Evolutionary conservation across 2,329 filamentous ascomycete genomes (phyloP).

Genomic region (Cladosporium sp.): DNA sequence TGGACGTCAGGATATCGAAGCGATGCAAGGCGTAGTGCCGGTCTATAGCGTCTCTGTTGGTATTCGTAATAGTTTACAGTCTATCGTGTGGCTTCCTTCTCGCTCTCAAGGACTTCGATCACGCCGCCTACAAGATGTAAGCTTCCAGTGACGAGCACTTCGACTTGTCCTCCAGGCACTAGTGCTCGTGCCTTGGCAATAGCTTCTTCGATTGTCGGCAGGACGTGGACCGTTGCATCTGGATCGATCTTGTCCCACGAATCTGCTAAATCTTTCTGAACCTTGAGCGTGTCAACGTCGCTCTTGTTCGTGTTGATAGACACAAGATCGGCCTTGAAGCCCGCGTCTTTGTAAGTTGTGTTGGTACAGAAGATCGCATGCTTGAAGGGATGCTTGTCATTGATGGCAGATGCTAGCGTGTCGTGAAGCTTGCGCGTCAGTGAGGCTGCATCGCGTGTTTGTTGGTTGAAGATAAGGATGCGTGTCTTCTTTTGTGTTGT

Average conservation of each 20-base stretch:
- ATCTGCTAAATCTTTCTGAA: slow-evolving; percentile 64
- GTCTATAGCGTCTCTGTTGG: neutral
- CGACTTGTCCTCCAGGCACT: slow-evolving; percentile 42
- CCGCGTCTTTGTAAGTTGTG: slow-evolving; percentile 57
- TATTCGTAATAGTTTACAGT: neutral
- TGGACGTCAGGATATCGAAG: slow-evolving; percentile 48
- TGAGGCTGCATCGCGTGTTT: slow-evolving; percentile 69
- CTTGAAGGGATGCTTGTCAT: slow-evolving; percentile 53
- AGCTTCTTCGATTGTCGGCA: slow-evolving; percentile 66
- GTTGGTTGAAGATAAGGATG: slow-evolving; percentile 86
- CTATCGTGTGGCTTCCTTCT: slow-evolving; percentile 18
- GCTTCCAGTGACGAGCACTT: slow-evolving; percentile 75
- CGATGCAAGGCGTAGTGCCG: slow-evolving; percentile 8
- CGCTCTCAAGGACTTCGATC: slow-evolving; percentile 63
- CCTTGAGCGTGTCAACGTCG: slow-evolving; percentile 56
- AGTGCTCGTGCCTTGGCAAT: slow-evolving; percentile 52
- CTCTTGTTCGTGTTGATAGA: slow-evolving; percentile 57
- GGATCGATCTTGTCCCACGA: slow-evolving; percentile 57
- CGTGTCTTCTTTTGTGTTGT: slow-evolving; percentile 38
- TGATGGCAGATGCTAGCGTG: slow-evolving; percentile 45
- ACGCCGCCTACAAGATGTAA: slow-evolving; percentile 78
- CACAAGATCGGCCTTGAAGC: slow-evolving; percentile 61
- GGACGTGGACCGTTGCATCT: slow-evolving; percentile 51
- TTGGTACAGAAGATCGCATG: slow-evolving; percentile 81
- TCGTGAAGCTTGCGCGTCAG: slow-evolving; percentile 62